Base-by-base conservation (phyloP, 441 rosid species). In the Daphne laureola region DNA sequence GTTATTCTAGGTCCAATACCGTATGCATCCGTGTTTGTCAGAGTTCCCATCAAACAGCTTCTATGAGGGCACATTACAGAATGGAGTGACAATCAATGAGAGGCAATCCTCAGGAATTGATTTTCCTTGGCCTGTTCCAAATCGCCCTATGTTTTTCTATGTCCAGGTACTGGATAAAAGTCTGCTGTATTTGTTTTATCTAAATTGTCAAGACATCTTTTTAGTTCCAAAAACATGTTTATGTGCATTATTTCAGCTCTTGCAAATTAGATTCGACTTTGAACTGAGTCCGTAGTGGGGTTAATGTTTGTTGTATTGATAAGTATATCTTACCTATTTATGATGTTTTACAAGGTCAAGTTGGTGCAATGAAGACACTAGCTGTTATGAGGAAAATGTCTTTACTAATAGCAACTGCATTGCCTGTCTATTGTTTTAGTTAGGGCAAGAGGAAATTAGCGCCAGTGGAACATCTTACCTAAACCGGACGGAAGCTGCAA, bases 361-460 rank as follows among this genome's bases (percentile, higher is more conserved):
- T 31, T 31, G 38, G 38, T 31, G 11, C 11, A 31, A 9, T 5
- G 11, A 31, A 5, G 38, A 31, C 11, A 31, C 8, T 31, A 9
- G 11, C 38, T 31, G 38, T 31, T 31, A 31, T 9, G 11, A 31
- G 38, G 38, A 31, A 31, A 31, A 9, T 31, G 38, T 5, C 11
- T 31, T 5, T 2, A 6, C 38, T 31, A 31, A 31, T 31, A 31
- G 4, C 5, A 7, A 31, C 11, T 31, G 8, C 38, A 31, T 31
- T 7, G 38, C 38, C 38, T 31, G 8, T 31, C 11, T 9, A 31
- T 31, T 68, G 71, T 57, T 71, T 65, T 69, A 94, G 99, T 81
- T 94, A 95, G 99, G 99, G 64, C 96, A 90, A 94, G 99, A 94
- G 66, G 99, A 94, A 78, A 94, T 94, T 68, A 90, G 99, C 71